phyloP scores from a whole-genome alignment of 345 rosid genomes.

The Limnanthes douglasii region DNA sequence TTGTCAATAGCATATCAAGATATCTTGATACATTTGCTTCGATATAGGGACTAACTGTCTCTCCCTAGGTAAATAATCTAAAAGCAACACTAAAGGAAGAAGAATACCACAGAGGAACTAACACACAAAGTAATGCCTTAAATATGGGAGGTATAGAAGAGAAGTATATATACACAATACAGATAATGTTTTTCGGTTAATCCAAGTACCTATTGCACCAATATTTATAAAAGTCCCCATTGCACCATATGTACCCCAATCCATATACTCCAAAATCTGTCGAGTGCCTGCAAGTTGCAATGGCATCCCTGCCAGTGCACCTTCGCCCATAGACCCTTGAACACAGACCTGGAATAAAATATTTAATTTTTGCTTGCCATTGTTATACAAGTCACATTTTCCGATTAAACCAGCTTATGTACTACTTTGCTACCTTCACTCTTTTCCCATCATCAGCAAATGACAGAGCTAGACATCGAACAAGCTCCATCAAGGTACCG shows the following conservation, averaged over 20 bases:
- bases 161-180: too few species aligned
- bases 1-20: too few species aligned
- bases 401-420: too few species aligned
- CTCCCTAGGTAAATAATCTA: too few species aligned
- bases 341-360: slow-evolving; percentile 65
- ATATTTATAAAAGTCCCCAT: slow-evolving; percentile 65
- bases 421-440: slow-evolving; percentile 91
- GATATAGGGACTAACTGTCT: too few species aligned
- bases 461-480: slow-evolving; percentile 66
- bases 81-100: too few species aligned
- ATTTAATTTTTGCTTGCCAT: too few species aligned
- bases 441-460: slow-evolving; percentile 92
- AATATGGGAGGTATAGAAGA: too few species aligned
- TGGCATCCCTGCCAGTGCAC: slow-evolving; percentile 97
- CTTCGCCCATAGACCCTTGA: slow-evolving; percentile 96
- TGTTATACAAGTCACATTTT: too few species aligned
- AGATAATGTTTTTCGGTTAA: neutral
- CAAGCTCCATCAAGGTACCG: slow-evolving; percentile 93
- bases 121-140: too few species aligned
- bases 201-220: slow-evolving; percentile 65
- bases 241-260: slow-evolving; percentile 86
- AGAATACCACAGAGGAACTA: too few species aligned
- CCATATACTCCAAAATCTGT: slow-evolving; percentile 90
- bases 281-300: slow-evolving; percentile 85
- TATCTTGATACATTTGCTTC: too few species aligned